Conservation (phyloP, 2,329 filamentous ascomycete species). For the Leptosphaerulina australis region DNA sequence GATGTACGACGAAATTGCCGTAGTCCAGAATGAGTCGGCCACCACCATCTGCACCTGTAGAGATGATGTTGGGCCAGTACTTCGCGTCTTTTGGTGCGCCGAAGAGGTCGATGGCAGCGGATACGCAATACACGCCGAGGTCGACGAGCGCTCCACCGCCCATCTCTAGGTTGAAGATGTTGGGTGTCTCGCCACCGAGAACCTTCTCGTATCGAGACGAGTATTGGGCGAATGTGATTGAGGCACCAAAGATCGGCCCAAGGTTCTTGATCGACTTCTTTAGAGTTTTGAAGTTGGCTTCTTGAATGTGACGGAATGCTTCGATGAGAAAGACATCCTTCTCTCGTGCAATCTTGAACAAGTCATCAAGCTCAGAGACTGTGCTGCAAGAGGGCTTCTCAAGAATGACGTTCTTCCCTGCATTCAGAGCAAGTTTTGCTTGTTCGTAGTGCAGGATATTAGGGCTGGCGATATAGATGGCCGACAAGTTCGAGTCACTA, state of each 20-base stretch:
- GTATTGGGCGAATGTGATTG: constrained; percentile 54
- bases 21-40: constrained; percentile 54
- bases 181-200: constrained; percentile 54
- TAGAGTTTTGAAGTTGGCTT: constrained; percentile 56
- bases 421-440: constrained; percentile 51
- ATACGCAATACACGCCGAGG: constrained; percentile 56
- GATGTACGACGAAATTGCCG: constrained; percentile 52
- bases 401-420: constrained; percentile 57
- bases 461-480: constrained; percentile 58
- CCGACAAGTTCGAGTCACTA: constrained; percentile 47
- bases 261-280: constrained; percentile 48
- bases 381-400: constrained; percentile 58
- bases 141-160: constrained; percentile 57
- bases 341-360: constrained; percentile 51
- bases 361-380: constrained; percentile 49
- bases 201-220: constrained; percentile 56
- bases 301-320: constrained; percentile 58
- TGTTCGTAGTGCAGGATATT: constrained; percentile 57
- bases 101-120: constrained; percentile 56
- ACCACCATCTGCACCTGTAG: constrained; percentile 55
- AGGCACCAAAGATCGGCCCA: constrained; percentile 53
- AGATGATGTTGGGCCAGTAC: constrained; percentile 53
- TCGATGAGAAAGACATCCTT: constrained; percentile 55
- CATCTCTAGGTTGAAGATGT: constrained; percentile 57
- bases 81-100: constrained; percentile 50